Evolutionary conservation across 768 basidiomycete species (phyloP), one percentile per base, ranked within the genome.

Genomic region (Erythrobasidium yunnanense): DNA sequence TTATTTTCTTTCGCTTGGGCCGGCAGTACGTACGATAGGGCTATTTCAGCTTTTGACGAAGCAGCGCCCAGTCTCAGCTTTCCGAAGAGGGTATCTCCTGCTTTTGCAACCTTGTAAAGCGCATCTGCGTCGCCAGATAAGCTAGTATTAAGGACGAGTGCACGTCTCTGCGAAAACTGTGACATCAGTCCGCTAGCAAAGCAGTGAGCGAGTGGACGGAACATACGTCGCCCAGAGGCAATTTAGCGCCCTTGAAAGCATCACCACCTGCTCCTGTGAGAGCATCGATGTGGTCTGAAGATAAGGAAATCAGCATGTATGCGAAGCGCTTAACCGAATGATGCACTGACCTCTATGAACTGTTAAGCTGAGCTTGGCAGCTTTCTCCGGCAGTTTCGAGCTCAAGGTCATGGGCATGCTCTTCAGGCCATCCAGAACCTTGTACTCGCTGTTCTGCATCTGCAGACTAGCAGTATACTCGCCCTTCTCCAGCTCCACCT

Each of bases 401-500:
- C 65, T 60, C 20, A 63, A 29, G 22, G 27, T 20, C 4, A 68
- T 23, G 15, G 60, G 33, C 32, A 65, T 33, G n/a, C 20, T 34
- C 52, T 68, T 65, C 5, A 51, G 32, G 22, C 20, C 29, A 13
- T 68, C 67, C 4, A 68, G 52, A 6, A 68, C 51, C 34, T 63
- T 51, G 63, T 34, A 50, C 22, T 25, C 34, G 4, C 29, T 20
- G 34, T 68, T 47, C 1, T 50, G 23, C 3, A 68, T 22, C 18
- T 54, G 32, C 11, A 68, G 25, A n/a, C 46, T 15, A 5, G 55
- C 22, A 20, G 62, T 65, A 33, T 68, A 68, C 11, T 68, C 67
- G 27, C 67, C 67, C 50, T 68, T 68, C 18, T 52, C 35, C 34
- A 68, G 38, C 18, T 62, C 49, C 4, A 54, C 42, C 45, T 68